Evolutionary conservation across 2,329 filamentous ascomycete species (phyloP), one percentile per base, ranked within the genome.

Genomic region (Eutypa lata): DNA sequence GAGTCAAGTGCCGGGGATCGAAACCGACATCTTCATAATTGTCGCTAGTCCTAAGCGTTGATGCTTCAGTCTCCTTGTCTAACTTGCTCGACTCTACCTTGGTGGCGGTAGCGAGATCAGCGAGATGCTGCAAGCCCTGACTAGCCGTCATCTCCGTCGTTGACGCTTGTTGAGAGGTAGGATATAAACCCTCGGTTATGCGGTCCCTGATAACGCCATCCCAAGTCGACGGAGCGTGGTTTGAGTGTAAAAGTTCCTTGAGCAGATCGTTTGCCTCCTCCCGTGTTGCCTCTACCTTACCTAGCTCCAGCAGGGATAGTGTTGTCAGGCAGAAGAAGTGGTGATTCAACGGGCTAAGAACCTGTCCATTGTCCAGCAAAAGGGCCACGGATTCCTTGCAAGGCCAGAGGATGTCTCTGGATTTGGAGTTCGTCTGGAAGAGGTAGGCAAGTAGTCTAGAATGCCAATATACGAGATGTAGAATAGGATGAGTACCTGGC

Each of bases 391-490:
- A 76, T 61, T 85, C 79, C 54, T 77, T 76, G 24, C 82, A 82
- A 6, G 84, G 79, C 67, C 81, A 83, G 19, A 88, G 70, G 16
- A 86, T 75, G 53, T 87, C 80, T 2, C 75, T 71, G 0, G 82
- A 75, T 40, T 80, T 79, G 1, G 79, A 75, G 11, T 76, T 76
- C 1, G 82, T 78, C 37, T 79, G 81, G 50, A 86, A 73, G 2
- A 89, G 76, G 49, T 84, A 82, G 10, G 83, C 76, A 18, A 90
- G 73, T 8, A 90, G 75, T 55, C 84, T 82, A 58, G 82, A 78
- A 66, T 90, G 86, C 81, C 87, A 89, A 69, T 88, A 90, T 18
- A 81, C 81, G 22, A 90, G 75, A 59, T 88, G 82, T 2, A 90
- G 75, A 31, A 87, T 65, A 3, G 82, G 81, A 47, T 79, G 74